phyloP scores from a whole-genome alignment of 2,329 filamentous ascomycete genomes.

The Colletotrichum simmondsii region DNA sequence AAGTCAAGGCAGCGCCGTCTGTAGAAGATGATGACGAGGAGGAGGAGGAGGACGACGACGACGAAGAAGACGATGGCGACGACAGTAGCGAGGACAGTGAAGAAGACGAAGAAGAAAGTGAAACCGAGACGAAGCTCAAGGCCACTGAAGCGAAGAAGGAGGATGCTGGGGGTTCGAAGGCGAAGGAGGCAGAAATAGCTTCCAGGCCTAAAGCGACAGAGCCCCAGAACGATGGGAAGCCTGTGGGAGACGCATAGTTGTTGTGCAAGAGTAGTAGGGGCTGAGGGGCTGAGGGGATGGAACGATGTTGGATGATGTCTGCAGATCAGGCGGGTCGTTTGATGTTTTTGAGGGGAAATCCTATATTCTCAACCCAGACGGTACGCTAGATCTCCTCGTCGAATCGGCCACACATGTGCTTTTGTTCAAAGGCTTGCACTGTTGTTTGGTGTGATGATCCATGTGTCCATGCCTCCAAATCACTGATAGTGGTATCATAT shows the following conservation, averaged over 20 bases:
- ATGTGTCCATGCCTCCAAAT: neutral
- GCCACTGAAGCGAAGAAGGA: constrained; percentile 24
- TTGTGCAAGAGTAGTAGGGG: neutral
- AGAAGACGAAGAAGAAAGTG: constrained; percentile 36
- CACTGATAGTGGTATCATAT: neutral
- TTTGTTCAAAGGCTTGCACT: too few species aligned
- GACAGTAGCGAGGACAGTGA: constrained; percentile 43
- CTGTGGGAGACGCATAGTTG: neutral
- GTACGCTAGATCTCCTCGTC: neutral
- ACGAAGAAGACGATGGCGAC: constrained; percentile 41
- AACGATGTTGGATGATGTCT: neutral
- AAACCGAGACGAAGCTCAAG: constrained; percentile 37
- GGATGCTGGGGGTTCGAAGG: neutral
- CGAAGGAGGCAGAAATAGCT: constrained; percentile 4
- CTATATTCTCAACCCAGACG: neutral
- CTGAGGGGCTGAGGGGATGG: neutral
- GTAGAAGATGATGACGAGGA: constrained; percentile 38
- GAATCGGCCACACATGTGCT: neutral
- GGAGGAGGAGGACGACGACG: constrained; percentile 39
- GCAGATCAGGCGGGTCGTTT: neutral
- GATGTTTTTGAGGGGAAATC: neutral
- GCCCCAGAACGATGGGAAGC: neutral
- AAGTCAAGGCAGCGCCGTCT: constrained; percentile 33
- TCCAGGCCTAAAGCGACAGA: neutral
- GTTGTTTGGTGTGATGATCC: neutral